Percentiles rank a stretch among this genome's conserved stretches.
phyloP scores from a whole-genome alignment of 2,329 filamentous ascomycete genomes.

The Kalaharituber pfeilii region DNA sequence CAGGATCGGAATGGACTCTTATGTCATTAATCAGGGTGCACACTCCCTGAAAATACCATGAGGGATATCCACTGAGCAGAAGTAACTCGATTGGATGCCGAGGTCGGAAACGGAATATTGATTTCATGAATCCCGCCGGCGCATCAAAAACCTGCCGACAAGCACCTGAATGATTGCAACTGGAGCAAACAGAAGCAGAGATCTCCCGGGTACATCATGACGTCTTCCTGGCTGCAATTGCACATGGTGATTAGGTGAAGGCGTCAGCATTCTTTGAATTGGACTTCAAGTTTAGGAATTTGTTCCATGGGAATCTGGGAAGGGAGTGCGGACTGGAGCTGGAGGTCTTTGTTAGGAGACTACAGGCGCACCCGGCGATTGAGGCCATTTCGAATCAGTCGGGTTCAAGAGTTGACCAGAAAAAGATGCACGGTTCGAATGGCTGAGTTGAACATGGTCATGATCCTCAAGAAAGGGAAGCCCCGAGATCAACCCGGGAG shows the following conservation, averaged over 20 bases:
- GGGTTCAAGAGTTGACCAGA: not conserved
- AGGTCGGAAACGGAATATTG: not conserved
- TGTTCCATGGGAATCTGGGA: conserved; percentile 30
- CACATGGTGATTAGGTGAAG: conserved; percentile 31
- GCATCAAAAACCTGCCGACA: not conserved
- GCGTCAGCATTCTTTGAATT: conserved; percentile 30
- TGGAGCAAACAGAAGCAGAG: not conserved
- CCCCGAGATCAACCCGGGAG: no score
- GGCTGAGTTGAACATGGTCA: no score
- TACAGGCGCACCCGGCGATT: not conserved
- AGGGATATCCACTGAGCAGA: not conserved
- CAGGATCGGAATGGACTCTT: conserved; percentile 12
- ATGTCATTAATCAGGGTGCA: conserved; percentile 14
- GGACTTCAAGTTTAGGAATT: conserved; percentile 26
- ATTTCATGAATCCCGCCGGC: not conserved
- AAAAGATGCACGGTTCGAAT: no score
- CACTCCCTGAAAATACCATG: not conserved
- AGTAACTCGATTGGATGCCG: not conserved
- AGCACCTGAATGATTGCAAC: not conserved
- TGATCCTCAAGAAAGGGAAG: no score
- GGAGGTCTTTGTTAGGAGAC: not conserved
- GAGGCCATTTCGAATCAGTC: not conserved
- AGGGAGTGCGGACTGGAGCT: conserved; percentile 20
- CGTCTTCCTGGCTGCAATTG: conserved; percentile 30
- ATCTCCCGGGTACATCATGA: conserved; percentile 29